Base-by-base conservation (phyloP, 306 rosid genomes). In the Chamaecrista fasciculata region DNA sequence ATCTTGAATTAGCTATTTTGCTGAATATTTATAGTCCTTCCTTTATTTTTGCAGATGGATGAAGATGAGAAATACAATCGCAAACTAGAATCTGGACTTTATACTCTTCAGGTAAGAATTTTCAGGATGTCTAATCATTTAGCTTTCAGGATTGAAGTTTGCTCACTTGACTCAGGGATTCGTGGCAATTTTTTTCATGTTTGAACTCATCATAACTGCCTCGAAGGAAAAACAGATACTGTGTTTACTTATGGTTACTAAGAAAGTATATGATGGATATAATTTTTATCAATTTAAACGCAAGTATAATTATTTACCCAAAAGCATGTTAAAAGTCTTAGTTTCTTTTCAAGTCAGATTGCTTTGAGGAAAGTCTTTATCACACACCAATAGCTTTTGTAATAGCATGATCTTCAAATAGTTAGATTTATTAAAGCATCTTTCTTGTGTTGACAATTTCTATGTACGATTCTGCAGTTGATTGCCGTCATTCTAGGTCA, bases 11-110 rank as follows among this genome's bases (percentile, higher is more conserved):
- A 43, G 6, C 33, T 4, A 18, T 40, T 57, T 39, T 57, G 19
- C 34, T 59, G 18, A 3, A 25, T 34, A 26, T 33, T 5, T 72
- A 28, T 24, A 31, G 31, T 82, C 42, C 18, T 66, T 65, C 56
- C 29, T 76, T 28, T 76, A 43, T 59, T 49, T 49, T 67, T 76
- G 47, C 78, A 93, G 98, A 83, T 93, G 90, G 96, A 93, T 69
- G 98, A 90, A 47, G 98, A 93, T 60, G 96, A 93, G 67, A 93
- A 82, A 83, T 93, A 93, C 89, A 93, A 90, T 29, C 89, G 91
- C 34, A 93, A 83, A 72, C 84, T 93, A 67, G 98, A 93, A 75
- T 83, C 98, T 79, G 97, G 98, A 67, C 98, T 93, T 72, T 93
- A 90, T 75, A 93, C 97, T 33, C 94, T 93, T 73, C 98, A 93